A percentile compares a stretch with the other conserved stretches of the same genome.
Evolutionary conservation across 129 eudicot genomes (phyloP).

Genomic region (Apium graveolens): DNA sequence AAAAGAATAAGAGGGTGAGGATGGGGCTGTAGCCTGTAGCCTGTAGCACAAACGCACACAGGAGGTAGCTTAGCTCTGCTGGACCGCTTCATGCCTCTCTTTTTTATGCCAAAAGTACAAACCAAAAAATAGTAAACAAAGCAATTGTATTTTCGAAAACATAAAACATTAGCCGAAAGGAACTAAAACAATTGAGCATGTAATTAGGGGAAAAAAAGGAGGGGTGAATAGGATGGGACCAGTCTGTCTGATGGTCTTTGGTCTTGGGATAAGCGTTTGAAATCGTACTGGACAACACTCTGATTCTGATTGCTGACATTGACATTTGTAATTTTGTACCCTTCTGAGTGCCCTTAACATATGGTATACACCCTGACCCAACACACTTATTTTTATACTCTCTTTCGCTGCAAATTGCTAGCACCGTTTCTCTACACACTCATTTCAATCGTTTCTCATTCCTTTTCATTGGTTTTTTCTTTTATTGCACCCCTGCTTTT

Average conservation of each 20-base stretch:
- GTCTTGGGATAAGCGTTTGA: conserved; percentile 8
- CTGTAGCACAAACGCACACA: not conserved
- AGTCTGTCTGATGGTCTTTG: not conserved
- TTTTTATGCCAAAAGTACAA: too few relatives aligned
- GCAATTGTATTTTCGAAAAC: not conserved
- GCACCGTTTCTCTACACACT: not conserved
- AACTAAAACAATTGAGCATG: not conserved
- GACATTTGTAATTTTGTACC: not conserved
- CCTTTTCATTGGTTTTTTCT: conserved; percentile 1
- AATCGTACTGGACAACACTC: conserved; percentile 7
- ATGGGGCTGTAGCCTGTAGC: not conserved
- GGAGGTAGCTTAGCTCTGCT: not conserved
- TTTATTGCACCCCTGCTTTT: not conserved
- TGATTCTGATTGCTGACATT: conserved; percentile 1
- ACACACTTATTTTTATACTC: not conserved
- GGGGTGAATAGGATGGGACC: not conserved
- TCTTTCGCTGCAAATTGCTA: not conserved
- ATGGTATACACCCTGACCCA: too few relatives aligned
- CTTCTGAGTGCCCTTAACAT: not conserved
- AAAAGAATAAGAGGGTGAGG: too few relatives aligned
- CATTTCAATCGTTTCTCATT: conserved; percentile 4
- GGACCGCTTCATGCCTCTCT: not conserved
- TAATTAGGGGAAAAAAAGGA: not conserved
- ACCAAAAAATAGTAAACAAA: not conserved
- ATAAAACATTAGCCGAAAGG: not conserved